These are phyloP conservation scores for Metschnikowia lachancei DNA, from an alignment of 805 yeast genomes.

Conservation along the genomic window DNA sequence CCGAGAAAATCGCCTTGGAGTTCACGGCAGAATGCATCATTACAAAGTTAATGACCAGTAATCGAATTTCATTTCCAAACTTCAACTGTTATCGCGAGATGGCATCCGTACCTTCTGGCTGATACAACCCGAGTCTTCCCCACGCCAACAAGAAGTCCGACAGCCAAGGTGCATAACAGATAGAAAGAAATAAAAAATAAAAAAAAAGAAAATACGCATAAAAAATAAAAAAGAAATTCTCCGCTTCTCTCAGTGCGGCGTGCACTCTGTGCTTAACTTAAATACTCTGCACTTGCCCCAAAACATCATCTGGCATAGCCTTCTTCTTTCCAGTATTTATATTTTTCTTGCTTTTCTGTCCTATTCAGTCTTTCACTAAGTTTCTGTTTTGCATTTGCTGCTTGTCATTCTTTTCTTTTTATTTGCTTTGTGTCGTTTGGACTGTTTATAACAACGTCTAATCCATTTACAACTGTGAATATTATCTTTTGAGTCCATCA, in stretches of 20 bases:
- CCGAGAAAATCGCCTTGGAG: conserved; percentile 4
- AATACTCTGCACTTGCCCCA: conserved; percentile 6
- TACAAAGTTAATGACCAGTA: conserved; percentile 2
- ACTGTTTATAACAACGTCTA: not conserved
- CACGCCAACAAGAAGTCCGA: not conserved
- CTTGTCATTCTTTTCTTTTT: not conserved
- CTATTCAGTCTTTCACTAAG: not conserved
- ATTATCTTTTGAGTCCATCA: not conserved
- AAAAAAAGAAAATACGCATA: too few species aligned
- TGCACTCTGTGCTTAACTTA: conserved; percentile 7
- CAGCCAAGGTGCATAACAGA: not conserved
- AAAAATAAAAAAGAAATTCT: conserved; percentile 2
- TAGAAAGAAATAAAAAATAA: not conserved
- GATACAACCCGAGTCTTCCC: too few species aligned
- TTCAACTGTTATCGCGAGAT: conserved; percentile 7
- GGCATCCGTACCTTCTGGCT: not conserved
- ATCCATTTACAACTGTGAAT: too few species aligned
- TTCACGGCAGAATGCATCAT: not conserved
- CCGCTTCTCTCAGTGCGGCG: conserved; percentile 1
- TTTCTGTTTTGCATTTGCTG: not conserved
- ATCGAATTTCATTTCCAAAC: not conserved
- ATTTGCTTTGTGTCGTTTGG: not conserved
- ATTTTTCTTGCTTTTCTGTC: not conserved
- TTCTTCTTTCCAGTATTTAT: not conserved
- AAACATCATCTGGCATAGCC: not conserved